Percentiles rank a stretch among this genome's conserved stretches.
These are phyloP conservation scores for Cladosporium sp. DNA, from an alignment of 2,329 filamentous ascomycete genomes.

Conservation along the genomic window DNA sequence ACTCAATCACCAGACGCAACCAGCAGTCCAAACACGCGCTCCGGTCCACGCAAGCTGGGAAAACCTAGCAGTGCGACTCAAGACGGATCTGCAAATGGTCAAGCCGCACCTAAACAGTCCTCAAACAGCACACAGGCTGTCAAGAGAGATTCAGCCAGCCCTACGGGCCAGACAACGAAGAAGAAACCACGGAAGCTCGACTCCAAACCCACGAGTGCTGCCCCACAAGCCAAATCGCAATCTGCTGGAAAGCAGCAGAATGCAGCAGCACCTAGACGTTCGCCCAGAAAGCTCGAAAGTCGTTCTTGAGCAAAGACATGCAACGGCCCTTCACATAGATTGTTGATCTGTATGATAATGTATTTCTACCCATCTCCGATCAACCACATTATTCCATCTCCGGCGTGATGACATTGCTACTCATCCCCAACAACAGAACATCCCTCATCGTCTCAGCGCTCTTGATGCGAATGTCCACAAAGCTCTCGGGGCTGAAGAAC, in stretches of 20 bases:
- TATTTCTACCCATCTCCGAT: not conserved
- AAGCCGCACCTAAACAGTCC: not conserved
- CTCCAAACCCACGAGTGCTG: not conserved
- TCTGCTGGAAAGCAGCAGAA: not conserved
- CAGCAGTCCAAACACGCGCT: not conserved
- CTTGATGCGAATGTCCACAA: constrained; percentile 26
- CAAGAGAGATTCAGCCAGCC: not conserved
- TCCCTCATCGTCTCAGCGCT: constrained; percentile 26
- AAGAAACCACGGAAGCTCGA: constrained; percentile 7
- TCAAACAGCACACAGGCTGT: not conserved
- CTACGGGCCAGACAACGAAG: not conserved
- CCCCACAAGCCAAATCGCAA: not conserved
- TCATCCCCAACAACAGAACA: constrained; percentile 24
- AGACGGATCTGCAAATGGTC: no score
- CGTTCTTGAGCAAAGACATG: not conserved
- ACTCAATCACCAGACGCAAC: not conserved
- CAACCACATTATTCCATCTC: constrained; percentile 20
- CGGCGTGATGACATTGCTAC: constrained; percentile 23
- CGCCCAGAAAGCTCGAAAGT: constrained; percentile 3
- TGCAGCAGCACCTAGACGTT: not conserved
- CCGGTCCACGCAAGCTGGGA: not conserved
- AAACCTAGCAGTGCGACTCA: not conserved
- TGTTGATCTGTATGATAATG: not conserved
- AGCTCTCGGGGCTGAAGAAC: constrained; percentile 27
- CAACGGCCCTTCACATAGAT: not conserved